These are phyloP conservation scores for Penicillium silybi DNA, from an alignment of 495 filamentous ascomycete species.

Conservation along the genomic window DNA sequence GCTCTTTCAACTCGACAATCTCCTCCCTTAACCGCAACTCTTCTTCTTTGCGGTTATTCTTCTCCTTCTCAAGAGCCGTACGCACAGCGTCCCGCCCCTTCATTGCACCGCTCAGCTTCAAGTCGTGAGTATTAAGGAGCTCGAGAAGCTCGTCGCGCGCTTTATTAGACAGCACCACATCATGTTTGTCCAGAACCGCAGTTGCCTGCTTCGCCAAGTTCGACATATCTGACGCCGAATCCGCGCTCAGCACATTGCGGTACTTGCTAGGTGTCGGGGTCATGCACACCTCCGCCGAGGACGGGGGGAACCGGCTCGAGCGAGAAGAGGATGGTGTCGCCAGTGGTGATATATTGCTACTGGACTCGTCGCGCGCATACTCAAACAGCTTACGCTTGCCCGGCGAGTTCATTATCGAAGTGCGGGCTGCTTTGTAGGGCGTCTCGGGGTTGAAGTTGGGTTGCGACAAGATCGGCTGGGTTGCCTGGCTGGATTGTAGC, in stretches of 20 bases:
- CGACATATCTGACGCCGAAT: slow-evolving; percentile 32
- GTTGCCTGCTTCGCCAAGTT: slow-evolving; percentile 51
- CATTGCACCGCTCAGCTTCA: slow-evolving; percentile 53
- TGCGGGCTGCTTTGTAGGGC: slow-evolving; percentile 39
- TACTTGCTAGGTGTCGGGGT: slow-evolving; percentile 53
- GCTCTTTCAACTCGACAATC: slow-evolving; percentile 52
- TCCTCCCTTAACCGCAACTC: slow-evolving; percentile 55
- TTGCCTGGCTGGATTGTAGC: slow-evolving; percentile 7
- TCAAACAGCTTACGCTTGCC: slow-evolving; percentile 49
- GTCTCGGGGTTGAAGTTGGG: slow-evolving; percentile 16
- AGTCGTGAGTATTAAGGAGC: slow-evolving; percentile 53
- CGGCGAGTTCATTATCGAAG: slow-evolving; percentile 44
- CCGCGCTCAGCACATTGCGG: slow-evolving; percentile 27
- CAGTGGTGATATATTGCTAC: slow-evolving; percentile 10
- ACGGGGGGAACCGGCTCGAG: slow-evolving; percentile 20
- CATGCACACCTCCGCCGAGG: slow-evolving; percentile 31
- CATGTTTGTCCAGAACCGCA: slow-evolving; percentile 44
- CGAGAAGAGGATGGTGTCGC: slow-evolving; percentile 20
- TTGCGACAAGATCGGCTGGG: slow-evolving; percentile 17
- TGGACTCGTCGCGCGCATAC: slow-evolving; percentile 1
- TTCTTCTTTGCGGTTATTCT: slow-evolving; percentile 33
- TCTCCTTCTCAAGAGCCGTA: slow-evolving; percentile 56
- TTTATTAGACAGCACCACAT: slow-evolving; percentile 38
- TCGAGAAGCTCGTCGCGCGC: slow-evolving; percentile 40
- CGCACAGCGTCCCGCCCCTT: slow-evolving; percentile 61